Evolutionary conservation across 2,329 filamentous ascomycete genomes (phyloP).

Genomic region (Neopestalotiopsis sp.): DNA sequence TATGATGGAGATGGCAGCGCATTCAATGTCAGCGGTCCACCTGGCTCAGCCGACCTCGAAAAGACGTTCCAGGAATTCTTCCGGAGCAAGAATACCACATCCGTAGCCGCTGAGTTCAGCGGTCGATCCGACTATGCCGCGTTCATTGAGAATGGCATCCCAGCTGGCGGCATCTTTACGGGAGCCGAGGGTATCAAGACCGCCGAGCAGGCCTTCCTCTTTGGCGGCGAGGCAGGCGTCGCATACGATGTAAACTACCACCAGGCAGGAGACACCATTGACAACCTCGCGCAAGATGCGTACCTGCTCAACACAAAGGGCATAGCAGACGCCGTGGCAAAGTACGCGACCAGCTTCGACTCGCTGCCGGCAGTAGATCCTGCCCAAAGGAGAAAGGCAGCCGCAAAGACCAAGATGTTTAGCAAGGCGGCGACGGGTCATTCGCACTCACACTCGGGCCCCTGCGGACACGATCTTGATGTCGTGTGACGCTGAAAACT

Average conservation of each 20-base stretch:
- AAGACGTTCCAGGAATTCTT: slow-evolving; percentile 64
- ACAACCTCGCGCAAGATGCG: slow-evolving; percentile 36
- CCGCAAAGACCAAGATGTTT: slow-evolving; percentile 13
- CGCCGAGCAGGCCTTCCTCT: slow-evolving; percentile 55
- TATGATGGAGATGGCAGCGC: slow-evolving; percentile 67
- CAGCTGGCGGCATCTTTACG: slow-evolving; percentile 63
- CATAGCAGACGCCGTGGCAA: slow-evolving; percentile 24
- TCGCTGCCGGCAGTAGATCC: slow-evolving; percentile 16
- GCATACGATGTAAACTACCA: slow-evolving; percentile 39
- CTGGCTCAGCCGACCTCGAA: slow-evolving; percentile 66
- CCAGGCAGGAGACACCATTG: slow-evolving; percentile 39
- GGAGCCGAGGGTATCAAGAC: slow-evolving; percentile 66
- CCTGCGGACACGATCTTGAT: slow-evolving; percentile 14
- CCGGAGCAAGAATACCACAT: slow-evolving; percentile 46
- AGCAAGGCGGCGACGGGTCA: neutral
- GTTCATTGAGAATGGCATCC: slow-evolving; percentile 62
- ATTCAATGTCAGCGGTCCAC: slow-evolving; percentile 59
- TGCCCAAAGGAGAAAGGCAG: slow-evolving; percentile 17
- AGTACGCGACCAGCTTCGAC: slow-evolving; percentile 18
- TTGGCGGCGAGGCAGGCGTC: slow-evolving; percentile 57
- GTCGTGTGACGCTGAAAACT: neutral
- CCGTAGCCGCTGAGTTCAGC: slow-evolving; percentile 59
- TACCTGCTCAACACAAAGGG: slow-evolving; percentile 36
- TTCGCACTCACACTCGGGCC: slow-evolving; percentile 15
- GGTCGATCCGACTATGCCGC: slow-evolving; percentile 65